These are phyloP conservation scores for Eucalyptus dawsonii DNA, from an alignment of 345 rosid species.

Conservation along the genomic window DNA sequence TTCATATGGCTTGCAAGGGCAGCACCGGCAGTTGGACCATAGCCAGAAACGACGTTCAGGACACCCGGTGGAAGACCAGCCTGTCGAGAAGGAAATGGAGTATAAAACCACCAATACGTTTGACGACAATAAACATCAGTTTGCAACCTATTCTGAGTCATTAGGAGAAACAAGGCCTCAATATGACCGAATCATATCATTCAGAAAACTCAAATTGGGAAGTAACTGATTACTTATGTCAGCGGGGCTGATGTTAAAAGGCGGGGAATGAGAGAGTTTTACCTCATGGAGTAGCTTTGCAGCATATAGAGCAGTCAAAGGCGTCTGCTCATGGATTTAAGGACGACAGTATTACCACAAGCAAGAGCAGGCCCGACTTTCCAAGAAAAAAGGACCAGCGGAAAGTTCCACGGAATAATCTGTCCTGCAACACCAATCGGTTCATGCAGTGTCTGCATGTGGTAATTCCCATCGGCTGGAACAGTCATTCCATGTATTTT, in stretches of 20 bases:
- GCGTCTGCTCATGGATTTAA: conserved; percentile 2
- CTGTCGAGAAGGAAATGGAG: conserved; percentile 6
- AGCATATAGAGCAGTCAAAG: conserved; percentile 31
- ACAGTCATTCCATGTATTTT: neutral
- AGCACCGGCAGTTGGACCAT: conserved; percentile 75
- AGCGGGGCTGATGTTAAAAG: neutral
- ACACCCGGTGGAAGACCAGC: conserved; percentile 92
- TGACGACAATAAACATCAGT: neutral
- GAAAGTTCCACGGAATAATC: neutral
- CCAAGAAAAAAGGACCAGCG: neutral
- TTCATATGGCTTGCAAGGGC: conserved; percentile 81
- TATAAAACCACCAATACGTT: neutral
- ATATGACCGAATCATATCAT: neutral
- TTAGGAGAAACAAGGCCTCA: neutral
- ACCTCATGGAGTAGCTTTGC: conserved; percentile 53
- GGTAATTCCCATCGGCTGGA: neutral
- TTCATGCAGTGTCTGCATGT: conserved; percentile 36
- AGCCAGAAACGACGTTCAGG: conserved; percentile 68
- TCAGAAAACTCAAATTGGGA: neutral
- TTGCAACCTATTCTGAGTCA: neutral
- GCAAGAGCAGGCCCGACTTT: neutral
- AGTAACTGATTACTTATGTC: neutral
- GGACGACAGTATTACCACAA: neutral
- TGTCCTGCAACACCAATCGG: conserved; percentile 3
- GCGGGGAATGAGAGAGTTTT: neutral